Evolutionary conservation across 106 monocot species (phyloP), one percentile per base, ranked within the genome.

Genomic region (Dioscorea zingiberensis): DNA sequence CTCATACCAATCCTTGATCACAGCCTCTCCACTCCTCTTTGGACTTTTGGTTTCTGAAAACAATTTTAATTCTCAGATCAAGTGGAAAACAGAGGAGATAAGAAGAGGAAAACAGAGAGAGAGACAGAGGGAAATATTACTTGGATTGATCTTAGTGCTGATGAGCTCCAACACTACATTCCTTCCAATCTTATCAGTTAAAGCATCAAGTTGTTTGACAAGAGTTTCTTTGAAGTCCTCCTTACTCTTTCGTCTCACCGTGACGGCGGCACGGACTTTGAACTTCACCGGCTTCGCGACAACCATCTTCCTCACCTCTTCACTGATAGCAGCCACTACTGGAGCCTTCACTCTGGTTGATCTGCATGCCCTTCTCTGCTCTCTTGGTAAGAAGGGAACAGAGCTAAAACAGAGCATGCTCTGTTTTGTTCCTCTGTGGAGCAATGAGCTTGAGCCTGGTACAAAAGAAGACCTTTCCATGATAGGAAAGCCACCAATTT

Each of bases 81-180:
- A 51, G 51, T 47, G 7, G 14, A 51, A 5, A 51, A 51, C 51
- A 16, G 51, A 51, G 19, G 5, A 7, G 0, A 6, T 27, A 21
- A 21, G 27, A 23, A 53, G 25, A 28, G 18, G 59, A 21, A 58
- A 68, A 54, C 10, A 54, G 0, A 59, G 26, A 55, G 27, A 7
- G 25, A 19, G 24, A 66, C n/a, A n/a, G n/a, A n/a, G n/a, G 2
- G 2, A 11, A 32, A 17, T 21, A 71, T 74, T 51, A 93, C 94
- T 72, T 13, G 79, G 77, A 70, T 85, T 69, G 69, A 83, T 59
- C 54, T 87, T 75, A 3, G 79, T 90, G 74, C 94, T 90, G 59
- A 94, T 65, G 73, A 94, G 87, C 77, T 94, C 82, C 71, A 94
- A 47, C 21, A 69, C 79, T 18, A 94, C 81, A 59, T 73, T 80